These are phyloP conservation scores for Phlebiopsis flavidoalba DNA, from an alignment of 768 basidiomycete species.

Conservation along the genomic window DNA sequence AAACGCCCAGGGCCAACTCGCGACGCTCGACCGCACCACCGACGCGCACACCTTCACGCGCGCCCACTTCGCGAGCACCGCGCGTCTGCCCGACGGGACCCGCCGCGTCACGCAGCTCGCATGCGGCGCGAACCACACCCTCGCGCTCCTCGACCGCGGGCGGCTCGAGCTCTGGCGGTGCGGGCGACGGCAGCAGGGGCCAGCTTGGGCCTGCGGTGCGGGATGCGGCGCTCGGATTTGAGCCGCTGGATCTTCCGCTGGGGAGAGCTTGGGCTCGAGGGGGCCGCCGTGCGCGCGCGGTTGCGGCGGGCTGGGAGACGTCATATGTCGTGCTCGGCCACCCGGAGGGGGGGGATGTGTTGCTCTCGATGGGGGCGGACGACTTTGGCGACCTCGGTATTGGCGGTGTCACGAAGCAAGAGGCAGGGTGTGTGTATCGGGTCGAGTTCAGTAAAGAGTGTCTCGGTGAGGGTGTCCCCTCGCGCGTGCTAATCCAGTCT, in stretches of 20 bases:
- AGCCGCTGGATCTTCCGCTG: conserved; percentile 37
- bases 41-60: conserved; percentile 37
- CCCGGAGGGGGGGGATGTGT: conserved; percentile 37
- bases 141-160: conserved; percentile 50
- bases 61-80: conserved; percentile 27
- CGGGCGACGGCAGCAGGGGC: conserved; percentile 64
- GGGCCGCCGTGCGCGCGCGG: conserved; percentile 39
- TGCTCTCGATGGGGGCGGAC: conserved; percentile 80
- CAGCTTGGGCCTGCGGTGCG: conserved; percentile 56
- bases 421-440: conserved; percentile 28
- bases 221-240: conserved; percentile 35
- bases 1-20: conserved; percentile 47
- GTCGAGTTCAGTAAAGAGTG: conserved; percentile 33
- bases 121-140: conserved; percentile 76
- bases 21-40: conserved; percentile 29
- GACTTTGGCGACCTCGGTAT: conserved; percentile 81
- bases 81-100: conserved; percentile 21
- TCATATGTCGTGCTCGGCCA: conserved; percentile 61
- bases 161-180: conserved; percentile 61
- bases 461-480: background rate
- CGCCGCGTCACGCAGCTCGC: conserved; percentile 45
- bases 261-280: conserved; percentile 29
- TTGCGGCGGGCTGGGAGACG: conserved; percentile 82
- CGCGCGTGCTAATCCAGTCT: background rate
- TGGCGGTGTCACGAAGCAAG: conserved; percentile 25